Evolutionary conservation across 179 eudicot genomes (phyloP).

Genomic region (Dionaea muscipula): DNA sequence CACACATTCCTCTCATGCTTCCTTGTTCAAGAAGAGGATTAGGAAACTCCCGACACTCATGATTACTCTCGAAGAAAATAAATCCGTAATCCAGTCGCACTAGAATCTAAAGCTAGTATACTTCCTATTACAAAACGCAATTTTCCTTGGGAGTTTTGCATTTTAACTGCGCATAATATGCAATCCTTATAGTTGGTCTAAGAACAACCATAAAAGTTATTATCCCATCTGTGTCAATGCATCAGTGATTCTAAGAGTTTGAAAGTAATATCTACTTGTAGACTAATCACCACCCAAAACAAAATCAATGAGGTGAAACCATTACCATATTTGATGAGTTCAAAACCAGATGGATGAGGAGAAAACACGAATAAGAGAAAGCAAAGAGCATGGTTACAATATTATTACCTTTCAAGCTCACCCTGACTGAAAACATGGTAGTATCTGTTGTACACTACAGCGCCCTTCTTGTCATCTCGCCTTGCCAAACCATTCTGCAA

Average conservation of each 20-base stretch:
- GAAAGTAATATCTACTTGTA: not conserved
- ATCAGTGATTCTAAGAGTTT: not conserved
- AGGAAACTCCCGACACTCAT: too few relatives aligned
- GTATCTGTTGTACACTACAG: conserved; percentile 84
- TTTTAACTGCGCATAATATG: too few relatives aligned
- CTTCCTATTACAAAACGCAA: too few relatives aligned
- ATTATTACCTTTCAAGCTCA: conserved; percentile 76
- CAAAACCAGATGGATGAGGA: not conserved
- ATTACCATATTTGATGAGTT: not conserved
- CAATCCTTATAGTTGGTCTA: too few relatives aligned
- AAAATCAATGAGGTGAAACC: not conserved
- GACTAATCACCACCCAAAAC: too few relatives aligned
- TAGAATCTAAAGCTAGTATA: too few relatives aligned
- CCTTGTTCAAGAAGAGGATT: too few relatives aligned
- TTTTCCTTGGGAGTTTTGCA: too few relatives aligned
- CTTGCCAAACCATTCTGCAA: conserved; percentile 69
- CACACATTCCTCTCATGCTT: too few relatives aligned
- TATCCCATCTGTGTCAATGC: not conserved
- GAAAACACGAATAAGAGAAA: not conserved
- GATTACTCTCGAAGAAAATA: too few relatives aligned
- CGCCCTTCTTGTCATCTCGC: conserved; percentile 91
- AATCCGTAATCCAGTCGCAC: too few relatives aligned
- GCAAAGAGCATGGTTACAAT: not conserved
- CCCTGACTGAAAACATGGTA: conserved; percentile 93
- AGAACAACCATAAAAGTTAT: too few relatives aligned